Conservation (phyloP, 2,329 filamentous ascomycete genomes). For the Ilyonectria sp. region DNA sequence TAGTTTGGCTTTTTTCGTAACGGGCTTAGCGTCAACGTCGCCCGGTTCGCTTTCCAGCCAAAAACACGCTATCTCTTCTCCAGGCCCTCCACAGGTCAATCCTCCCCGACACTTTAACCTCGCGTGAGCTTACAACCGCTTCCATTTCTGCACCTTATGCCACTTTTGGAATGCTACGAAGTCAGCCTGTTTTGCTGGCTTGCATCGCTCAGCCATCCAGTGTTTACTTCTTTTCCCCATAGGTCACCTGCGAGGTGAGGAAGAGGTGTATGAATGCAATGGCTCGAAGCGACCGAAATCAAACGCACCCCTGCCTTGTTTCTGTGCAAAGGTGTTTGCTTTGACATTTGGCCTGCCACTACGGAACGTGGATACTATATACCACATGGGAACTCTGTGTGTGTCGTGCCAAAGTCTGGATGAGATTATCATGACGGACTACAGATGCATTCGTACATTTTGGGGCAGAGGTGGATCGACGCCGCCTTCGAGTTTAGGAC, state of each 20-base stretch:
- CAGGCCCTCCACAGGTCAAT: not conserved
- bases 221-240: conserved; percentile 5
- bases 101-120: conserved; percentile 17
- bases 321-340: not conserved
- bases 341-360: not conserved
- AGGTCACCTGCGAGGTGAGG: not conserved
- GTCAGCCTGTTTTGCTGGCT: conserved; percentile 10
- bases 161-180: not conserved
- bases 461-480: conserved; percentile 10
- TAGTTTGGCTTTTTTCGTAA: not conserved
- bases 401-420: not conserved
- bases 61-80: conserved; percentile 8
- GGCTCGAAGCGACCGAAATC: conserved; percentile 3
- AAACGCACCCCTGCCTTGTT: not conserved
- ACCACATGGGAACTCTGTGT: not conserved
- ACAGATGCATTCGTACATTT: conserved; percentile 1
- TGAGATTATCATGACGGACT: not conserved
- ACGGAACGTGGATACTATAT: conserved; percentile 6
- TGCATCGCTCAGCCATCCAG: conserved; percentile 6
- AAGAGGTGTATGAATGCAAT: not conserved
- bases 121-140: conserved; percentile 23
- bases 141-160: conserved; percentile 15
- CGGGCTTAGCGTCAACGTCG: conserved; percentile 23
- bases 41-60: conserved; percentile 12
- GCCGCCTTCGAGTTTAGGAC: conserved; percentile 1